These are phyloP conservation scores for Hypomontagnella monticulosa DNA, from an alignment of 495 filamentous ascomycete species.

Conservation along the genomic window DNA sequence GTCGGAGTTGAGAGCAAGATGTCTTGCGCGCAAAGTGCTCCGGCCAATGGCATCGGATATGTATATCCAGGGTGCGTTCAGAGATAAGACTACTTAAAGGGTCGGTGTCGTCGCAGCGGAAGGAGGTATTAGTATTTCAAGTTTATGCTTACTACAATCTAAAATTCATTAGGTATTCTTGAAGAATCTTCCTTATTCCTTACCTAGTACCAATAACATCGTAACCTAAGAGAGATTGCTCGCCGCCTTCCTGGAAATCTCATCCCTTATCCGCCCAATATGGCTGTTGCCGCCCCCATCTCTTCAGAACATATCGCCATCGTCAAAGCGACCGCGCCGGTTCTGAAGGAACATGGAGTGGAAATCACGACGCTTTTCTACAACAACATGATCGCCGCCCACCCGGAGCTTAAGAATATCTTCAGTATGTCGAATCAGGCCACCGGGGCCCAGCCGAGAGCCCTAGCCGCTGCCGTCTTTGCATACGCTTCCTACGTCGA, in stretches of 20 bases:
- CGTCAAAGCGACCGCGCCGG: constrained; percentile 68
- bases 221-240: neutral
- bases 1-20: constrained; percentile 10
- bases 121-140: neutral
- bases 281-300: constrained; percentile 47
- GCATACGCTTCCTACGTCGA: constrained; percentile 79
- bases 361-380: constrained; percentile 76
- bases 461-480: constrained; percentile 72
- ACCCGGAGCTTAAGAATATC: constrained; percentile 69
- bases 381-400: constrained; percentile 67
- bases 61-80: neutral
- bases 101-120: neutral
- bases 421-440: constrained; percentile 75
- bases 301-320: constrained; percentile 57
- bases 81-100: constrained; percentile 26
- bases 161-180: neutral
- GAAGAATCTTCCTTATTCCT: neutral
- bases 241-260: neutral
- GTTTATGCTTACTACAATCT: constrained; percentile 2
- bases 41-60: constrained; percentile 15
- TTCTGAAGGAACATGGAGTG: constrained; percentile 71
- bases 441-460: constrained; percentile 70
- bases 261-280: constrained; percentile 5
- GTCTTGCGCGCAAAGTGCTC: neutral
- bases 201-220: neutral